Conservation (phyloP, 202 grass and related monocot genomes). For the Tripidium arundinaceum region DNA sequence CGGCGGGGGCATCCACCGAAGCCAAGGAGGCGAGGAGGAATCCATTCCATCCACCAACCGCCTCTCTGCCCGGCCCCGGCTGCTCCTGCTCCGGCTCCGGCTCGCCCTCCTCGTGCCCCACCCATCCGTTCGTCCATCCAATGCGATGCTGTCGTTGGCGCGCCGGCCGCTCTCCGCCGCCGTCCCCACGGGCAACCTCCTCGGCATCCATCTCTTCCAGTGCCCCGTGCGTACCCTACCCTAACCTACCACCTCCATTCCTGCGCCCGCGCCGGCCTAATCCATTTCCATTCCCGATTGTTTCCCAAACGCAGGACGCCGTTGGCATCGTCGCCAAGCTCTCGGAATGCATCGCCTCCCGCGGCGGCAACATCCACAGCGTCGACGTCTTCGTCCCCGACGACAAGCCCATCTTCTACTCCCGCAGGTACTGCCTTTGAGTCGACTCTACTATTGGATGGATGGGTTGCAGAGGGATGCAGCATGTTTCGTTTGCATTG, state of each 20-base stretch:
- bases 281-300: not conserved
- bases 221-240: conserved; percentile 45
- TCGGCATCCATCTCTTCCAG: conserved; percentile 84
- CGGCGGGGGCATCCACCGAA: too few species aligned
- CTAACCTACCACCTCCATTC: not conserved
- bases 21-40: too few species aligned
- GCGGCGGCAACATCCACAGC: conserved; percentile 84
- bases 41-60: too few species aligned
- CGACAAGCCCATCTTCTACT: conserved; percentile 68
- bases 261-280: not conserved
- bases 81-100: too few species aligned
- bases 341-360: conserved; percentile 79
- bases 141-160: conserved; percentile 28
- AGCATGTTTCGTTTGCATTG: too few species aligned
- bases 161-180: conserved; percentile 41
- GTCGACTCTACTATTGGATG: too few species aligned
- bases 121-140: not conserved
- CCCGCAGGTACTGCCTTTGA: conserved; percentile 43
- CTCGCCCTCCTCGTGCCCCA: too few species aligned
- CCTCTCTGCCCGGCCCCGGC: too few species aligned
- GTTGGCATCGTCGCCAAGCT: conserved; percentile 76
- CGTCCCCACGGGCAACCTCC: conserved; percentile 37
- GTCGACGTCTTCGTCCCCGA: conserved; percentile 94
- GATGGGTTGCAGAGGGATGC: too few species aligned
- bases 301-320: conserved; percentile 39